Percentiles rank a stretch among this genome's conserved stretches.
phyloP scores from a whole-genome alignment of 805 yeast genomes.

The Komagataella populi region DNA sequence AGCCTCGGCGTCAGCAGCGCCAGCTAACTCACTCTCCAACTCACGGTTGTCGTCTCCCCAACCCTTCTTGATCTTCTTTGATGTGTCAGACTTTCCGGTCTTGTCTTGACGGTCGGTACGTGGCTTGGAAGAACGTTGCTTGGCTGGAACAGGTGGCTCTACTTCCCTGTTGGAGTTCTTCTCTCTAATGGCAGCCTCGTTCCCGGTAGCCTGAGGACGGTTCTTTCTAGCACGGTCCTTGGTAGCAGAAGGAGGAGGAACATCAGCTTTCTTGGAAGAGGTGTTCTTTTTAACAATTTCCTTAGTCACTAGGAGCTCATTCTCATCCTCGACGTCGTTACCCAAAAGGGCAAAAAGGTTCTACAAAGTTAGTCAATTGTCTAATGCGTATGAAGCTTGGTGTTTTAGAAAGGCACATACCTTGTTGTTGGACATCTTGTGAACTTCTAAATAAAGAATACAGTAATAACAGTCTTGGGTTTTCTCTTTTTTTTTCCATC shows the following conservation, averaged over 20 bases:
- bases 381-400: neutral
- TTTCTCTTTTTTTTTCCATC: neutral
- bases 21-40: conserved; percentile 55
- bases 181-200: conserved; percentile 76
- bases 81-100: conserved; percentile 72
- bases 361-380: conserved; percentile 17
- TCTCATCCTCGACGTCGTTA: conserved; percentile 80
- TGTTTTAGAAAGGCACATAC: conserved; percentile 6
- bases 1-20: conserved; percentile 23
- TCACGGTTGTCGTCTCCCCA: conserved; percentile 78
- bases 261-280: conserved; percentile 79
- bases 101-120: conserved; percentile 78
- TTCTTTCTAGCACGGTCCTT: conserved; percentile 65
- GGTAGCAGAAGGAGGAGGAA: conserved; percentile 71
- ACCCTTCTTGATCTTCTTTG: conserved; percentile 71
- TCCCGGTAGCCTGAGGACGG: conserved; percentile 63
- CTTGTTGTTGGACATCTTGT: conserved; percentile 13
- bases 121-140: conserved; percentile 32
- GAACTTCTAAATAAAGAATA: neutral
- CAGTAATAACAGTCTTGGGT: neutral
- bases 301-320: conserved; percentile 43
- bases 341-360: conserved; percentile 77
- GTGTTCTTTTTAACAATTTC: conserved; percentile 74
- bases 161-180: conserved; percentile 56
- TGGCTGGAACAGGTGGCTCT: conserved; percentile 40